phyloP scores from a whole-genome alignment of 305 asterid species.

The Petunia hybrid region DNA sequence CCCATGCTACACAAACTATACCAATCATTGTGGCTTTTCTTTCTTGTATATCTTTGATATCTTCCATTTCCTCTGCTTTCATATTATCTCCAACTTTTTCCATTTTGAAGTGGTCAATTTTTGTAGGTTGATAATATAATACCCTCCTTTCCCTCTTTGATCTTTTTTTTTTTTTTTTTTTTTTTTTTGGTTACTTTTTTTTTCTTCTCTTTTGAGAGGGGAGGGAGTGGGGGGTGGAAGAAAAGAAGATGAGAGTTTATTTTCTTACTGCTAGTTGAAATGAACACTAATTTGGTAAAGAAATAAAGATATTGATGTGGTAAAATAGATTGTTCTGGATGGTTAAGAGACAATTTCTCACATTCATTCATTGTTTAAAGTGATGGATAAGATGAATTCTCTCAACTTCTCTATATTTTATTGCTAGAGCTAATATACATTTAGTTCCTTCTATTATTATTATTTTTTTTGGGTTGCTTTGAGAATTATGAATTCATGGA shows the following conservation, averaged over 20 bases:
- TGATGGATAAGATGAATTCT: slow-evolving; percentile 24
- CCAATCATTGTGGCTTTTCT: slow-evolving; percentile 30
- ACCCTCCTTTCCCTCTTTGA: slow-evolving; percentile 28
- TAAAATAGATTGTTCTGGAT: slow-evolving; percentile 9
- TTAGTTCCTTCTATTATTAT: not conserved
- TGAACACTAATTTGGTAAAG: slow-evolving; percentile 23
- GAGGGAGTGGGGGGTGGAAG: slow-evolving; percentile 20
- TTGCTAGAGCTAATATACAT: not conserved
- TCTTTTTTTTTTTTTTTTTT: not conserved
- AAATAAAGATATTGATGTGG: not conserved
- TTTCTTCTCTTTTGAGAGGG: not conserved
- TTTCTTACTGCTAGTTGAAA: not conserved
- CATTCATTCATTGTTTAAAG: slow-evolving; percentile 17
- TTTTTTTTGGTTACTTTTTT: too few relatives aligned
- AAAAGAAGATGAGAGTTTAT: slow-evolving; percentile 4
- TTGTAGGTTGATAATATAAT: slow-evolving; percentile 26
- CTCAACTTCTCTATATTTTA: not conserved
- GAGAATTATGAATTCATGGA: not conserved
- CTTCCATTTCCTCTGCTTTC: slow-evolving; percentile 28
- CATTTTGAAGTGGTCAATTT: not conserved
- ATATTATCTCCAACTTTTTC: slow-evolving; percentile 25
- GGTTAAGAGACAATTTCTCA: slow-evolving; percentile 21
- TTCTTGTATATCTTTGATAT: slow-evolving; percentile 29
- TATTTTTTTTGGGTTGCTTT: not conserved
- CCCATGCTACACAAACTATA: slow-evolving; percentile 20